Evolutionary conservation across 495 filamentous ascomycete species (phyloP), one percentile per base, ranked within the genome.

Genomic region (Astrocystis sublimbata): DNA sequence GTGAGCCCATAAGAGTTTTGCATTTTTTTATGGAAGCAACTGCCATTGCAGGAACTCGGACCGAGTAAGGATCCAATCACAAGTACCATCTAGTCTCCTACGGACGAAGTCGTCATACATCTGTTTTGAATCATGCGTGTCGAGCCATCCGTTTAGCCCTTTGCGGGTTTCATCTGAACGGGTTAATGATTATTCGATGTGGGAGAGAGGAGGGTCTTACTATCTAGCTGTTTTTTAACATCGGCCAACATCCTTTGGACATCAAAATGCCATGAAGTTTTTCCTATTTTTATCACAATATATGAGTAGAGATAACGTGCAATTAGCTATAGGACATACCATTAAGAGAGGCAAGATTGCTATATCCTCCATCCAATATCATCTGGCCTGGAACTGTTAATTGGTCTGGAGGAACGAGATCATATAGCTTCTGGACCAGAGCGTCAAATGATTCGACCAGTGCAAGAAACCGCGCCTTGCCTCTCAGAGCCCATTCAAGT

Each of bases 1-100:
- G 46, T 73, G 45, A 24, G 73, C 62, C 71, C 69, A 75, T 23
- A 73, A 58, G 6, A 73, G 30, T 50, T 65, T 55, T 9, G 50
- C 17, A 12, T 30, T 57, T 50, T 52, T 38, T 13, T 57, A 24
- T 12, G 45, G 6, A 19, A 50, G 38, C 21, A 40, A 60, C 41
- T 53, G 23, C 68, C 68, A 75, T 13, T 55, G 19, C 9, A 17
- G 9, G 46, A 70, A 73, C 5, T 42, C 33, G 2, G 57, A n/a
- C 15, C 60, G 59, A 19, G 40, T 54, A 13, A 73, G 43, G 21
- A 75, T 68, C 68, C 68, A 75, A 10, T 63, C 63, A 38, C 68
- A 73, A 10, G 68, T 73, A 15, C 61, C 62, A 12, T 60, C 58
- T n/a, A 71, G 52, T 46, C 52, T 68, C 49, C 12, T 61, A 6